A percentile compares a stretch with the other conserved stretches of the same genome.
Evolutionary conservation across 371 early-diverging fungal species (phyloP).

Genomic region (Mortierella sp.): DNA sequence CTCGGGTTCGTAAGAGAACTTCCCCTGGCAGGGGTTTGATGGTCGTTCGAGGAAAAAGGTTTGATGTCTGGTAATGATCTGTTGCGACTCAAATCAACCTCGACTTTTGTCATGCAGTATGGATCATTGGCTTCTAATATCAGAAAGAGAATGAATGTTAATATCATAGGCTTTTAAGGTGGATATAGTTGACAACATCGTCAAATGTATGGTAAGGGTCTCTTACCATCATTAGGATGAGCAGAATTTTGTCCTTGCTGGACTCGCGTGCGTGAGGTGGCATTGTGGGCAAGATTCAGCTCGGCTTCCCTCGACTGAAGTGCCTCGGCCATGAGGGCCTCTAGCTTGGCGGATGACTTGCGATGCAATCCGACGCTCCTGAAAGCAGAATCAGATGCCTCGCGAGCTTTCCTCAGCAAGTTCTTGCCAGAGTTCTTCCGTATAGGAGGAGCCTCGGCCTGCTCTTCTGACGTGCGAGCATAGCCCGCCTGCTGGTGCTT

Average conservation of each 20-base stretch:
- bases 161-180: not conserved
- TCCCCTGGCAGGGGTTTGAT: slow-evolving; percentile 26
- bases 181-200: not conserved
- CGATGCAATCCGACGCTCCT: slow-evolving; percentile 40
- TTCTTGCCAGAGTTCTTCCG: slow-evolving; percentile 44
- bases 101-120: slow-evolving; percentile 10
- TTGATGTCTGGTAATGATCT: slow-evolving; percentile 38
- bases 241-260: slow-evolving; percentile 1
- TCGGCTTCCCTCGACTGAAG: slow-evolving; percentile 8
- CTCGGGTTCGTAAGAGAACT: slow-evolving; percentile 39
- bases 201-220: not conserved
- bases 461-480: not conserved
- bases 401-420: slow-evolving; percentile 40
- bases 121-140: not conserved
- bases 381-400: slow-evolving; percentile 47
- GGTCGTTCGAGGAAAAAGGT: not conserved
- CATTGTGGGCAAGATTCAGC: not conserved
- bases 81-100: slow-evolving; percentile 35
- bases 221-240: not conserved
- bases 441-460: slow-evolving; percentile 6
- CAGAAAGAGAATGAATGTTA: not conserved
- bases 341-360: slow-evolving; percentile 33
- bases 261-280: slow-evolving; percentile 19
- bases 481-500: not conserved
- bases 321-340: not conserved